phyloP scores from a whole-genome alignment of 805 yeast genomes.

The Groenewaldozyma salmanticensis region DNA sequence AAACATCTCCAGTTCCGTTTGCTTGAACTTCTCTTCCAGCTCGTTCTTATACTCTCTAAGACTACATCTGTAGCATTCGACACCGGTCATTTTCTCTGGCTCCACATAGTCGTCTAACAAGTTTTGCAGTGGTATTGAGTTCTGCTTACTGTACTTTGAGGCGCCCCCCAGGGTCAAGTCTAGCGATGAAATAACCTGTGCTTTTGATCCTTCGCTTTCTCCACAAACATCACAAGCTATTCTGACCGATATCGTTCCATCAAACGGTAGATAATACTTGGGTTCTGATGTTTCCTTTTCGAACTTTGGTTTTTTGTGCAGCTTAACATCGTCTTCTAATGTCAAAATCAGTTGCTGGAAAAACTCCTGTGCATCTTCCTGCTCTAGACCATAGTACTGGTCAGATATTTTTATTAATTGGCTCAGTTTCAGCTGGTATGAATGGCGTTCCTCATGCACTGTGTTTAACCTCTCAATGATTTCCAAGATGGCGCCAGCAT shows the following conservation, averaged over 20 bases:
- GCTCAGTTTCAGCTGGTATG: constrained; percentile 20
- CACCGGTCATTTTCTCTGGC: constrained; percentile 85
- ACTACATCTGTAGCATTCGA: constrained; percentile 91
- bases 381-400: constrained; percentile 75
- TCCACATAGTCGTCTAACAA: constrained; percentile 27
- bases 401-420: constrained; percentile 13
- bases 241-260: constrained; percentile 79
- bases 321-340: constrained; percentile 24
- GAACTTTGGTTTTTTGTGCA: neutral
- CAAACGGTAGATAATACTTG: constrained; percentile 76
- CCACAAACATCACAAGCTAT: constrained; percentile 89
- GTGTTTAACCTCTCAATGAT: constrained; percentile 21
- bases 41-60: constrained; percentile 31
- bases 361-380: constrained; percentile 95
- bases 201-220: constrained; percentile 86
- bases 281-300: neutral
- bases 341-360: constrained; percentile 47
- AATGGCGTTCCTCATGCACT: constrained; percentile 21
- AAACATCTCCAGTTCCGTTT: constrained; percentile 24
- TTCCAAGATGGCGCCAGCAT: neutral
- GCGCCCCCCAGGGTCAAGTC: constrained; percentile 23
- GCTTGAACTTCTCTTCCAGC: constrained; percentile 14
- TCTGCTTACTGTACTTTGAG: neutral
- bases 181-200: constrained; percentile 49
- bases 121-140: constrained; percentile 14